phyloP scores from a whole-genome alignment of 257 asterid genomes.

The Mentha longifolia region DNA sequence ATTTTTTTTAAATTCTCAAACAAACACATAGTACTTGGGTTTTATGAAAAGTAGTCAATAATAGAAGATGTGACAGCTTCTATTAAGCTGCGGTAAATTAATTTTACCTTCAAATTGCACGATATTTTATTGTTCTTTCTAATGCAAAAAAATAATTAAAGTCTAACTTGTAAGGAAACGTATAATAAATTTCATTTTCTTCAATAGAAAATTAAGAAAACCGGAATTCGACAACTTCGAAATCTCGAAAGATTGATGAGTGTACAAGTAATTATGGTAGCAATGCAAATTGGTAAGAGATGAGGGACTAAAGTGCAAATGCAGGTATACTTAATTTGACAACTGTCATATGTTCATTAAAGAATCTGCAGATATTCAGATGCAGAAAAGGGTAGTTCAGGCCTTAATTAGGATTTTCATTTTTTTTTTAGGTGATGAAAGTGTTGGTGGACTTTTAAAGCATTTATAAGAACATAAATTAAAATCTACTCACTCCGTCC shows the following conservation, averaged over 20 bases:
- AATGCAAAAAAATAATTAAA: background rate
- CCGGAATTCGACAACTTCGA: no score
- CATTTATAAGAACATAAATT: background rate
- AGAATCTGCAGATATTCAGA: slow-evolving; percentile 32
- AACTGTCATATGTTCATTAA: slow-evolving; percentile 37
- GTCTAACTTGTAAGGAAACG: no score
- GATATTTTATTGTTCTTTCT: background rate
- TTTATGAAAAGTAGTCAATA: no score
- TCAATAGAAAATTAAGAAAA: background rate
- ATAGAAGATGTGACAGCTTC: background rate
- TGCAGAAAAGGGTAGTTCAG: background rate
- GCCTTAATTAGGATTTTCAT: slow-evolving; percentile 14
- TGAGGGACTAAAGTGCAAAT: slow-evolving; percentile 33
- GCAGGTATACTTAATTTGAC: background rate
- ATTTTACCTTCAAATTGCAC: background rate
- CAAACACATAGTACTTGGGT: no score
- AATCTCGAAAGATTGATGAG: no score
- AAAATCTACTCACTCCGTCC: background rate
- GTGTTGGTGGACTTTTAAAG: slow-evolving; percentile 25
- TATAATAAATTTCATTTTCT: background rate
- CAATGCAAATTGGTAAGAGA: slow-evolving; percentile 12
- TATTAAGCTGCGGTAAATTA: background rate
- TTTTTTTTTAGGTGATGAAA: background rate
- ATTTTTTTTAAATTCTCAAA: no score
- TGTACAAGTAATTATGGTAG: background rate